phyloP scores from a whole-genome alignment of 2,329 filamentous ascomycete species.

The Calcarisporium arbuscula region DNA sequence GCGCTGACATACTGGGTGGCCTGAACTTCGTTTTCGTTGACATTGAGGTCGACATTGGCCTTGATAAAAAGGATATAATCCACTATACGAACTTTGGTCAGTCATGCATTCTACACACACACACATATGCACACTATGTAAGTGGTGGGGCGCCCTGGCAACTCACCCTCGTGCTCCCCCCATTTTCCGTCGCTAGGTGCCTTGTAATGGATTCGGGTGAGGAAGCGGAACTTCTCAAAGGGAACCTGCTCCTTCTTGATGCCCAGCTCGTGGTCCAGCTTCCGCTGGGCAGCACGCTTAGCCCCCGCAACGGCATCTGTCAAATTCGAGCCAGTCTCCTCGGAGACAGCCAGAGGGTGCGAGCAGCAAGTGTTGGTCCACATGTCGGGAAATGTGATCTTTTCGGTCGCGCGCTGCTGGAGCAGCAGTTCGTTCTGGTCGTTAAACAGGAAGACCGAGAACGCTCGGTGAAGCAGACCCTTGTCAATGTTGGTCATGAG shows the following conservation, averaged over 20 bases:
- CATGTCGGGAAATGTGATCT: conserved; percentile 98
- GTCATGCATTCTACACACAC: neutral
- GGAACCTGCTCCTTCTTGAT: conserved; percentile 87
- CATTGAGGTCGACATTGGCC: conserved; percentile 75
- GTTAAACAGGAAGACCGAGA: conserved; percentile 97
- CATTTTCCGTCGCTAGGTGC: conserved; percentile 95
- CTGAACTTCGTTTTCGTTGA: conserved; percentile 83
- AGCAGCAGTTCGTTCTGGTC: conserved; percentile 86
- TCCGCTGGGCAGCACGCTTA: conserved; percentile 86
- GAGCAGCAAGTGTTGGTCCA: conserved; percentile 99
- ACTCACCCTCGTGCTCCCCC: conserved; percentile 96
- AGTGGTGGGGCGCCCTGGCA: neutral
- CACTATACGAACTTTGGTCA: conserved; percentile 45
- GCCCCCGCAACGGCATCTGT: conserved; percentile 76
- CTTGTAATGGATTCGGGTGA: conserved; percentile 97
- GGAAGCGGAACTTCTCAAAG: conserved; percentile 83
- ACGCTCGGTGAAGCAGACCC: conserved; percentile 91
- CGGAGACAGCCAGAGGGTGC: conserved; percentile 84
- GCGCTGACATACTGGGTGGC: conserved; percentile 79
- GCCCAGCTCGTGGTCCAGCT: conserved; percentile 90
- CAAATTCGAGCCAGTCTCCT: conserved; percentile 81
- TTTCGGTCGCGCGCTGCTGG: conserved; percentile 91
- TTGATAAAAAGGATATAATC: conserved; percentile 99
- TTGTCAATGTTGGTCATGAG: conserved; percentile 98
- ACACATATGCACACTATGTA: neutral